Base-by-base conservation (phyloP, 352 stramenopile genomes). In the Pythium plurisporium region DNA sequence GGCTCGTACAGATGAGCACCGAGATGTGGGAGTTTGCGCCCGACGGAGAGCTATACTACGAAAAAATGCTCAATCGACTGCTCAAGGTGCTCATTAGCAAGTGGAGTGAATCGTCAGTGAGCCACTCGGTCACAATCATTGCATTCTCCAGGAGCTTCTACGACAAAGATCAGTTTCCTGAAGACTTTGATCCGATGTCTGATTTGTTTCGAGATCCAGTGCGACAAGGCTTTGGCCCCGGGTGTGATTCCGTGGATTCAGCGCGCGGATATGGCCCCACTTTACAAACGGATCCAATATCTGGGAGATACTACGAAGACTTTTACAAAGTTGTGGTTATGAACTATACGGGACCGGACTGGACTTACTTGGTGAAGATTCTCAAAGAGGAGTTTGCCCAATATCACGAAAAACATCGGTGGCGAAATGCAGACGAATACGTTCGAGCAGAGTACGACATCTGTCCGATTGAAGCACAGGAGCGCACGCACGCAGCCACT, bases 1-100 rank as follows among this genome's bases (percentile, higher is more conserved):
- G 96, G 95, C 82, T 99, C 29, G 90, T 99, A 20, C 95, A 99
- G 63, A 97, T 99, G 87, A 96, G 79, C 45, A 80, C 84, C 1
- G 92, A 98, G 48, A 97, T 97, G 90, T 98, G 89, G 84, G 90
- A 98, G 55, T 95, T 95, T 42, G 84, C 84, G 7, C 72, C 87
- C 4, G 78, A 92, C 42, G 86, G 83, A 15, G 75, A 96, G 55
- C 65, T 97, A 12, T 98, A 97, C 65, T 93, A 96, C 59, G 89
- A 97, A 55, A 96, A 95, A 40, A 78, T 97, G 43, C 55, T 98
- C 5, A 70, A 93, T 25, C 65, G 73, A 0, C 74, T 97, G 45
- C 70, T 96, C 4, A 67, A 69, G 7, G 72, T 86, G 9, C 71
- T 96, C 3, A 72, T 96, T 9, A 60, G 68, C 58, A 91, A 91